Evolutionary conservation across 257 asterid species (phyloP).

Genomic region (Solanum dulcamara): DNA sequence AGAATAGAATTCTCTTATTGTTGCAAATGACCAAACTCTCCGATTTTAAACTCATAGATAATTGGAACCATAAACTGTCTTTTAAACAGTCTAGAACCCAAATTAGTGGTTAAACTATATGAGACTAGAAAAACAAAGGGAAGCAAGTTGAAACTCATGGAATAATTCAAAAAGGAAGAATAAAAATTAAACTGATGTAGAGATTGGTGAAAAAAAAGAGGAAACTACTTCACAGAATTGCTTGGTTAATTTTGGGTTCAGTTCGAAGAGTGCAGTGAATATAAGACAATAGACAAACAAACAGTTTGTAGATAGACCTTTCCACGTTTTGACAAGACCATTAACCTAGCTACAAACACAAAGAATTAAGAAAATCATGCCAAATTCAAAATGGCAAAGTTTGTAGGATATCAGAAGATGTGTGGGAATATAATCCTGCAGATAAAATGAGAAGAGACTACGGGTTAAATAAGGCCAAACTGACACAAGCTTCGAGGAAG

Average conservation of each 20-base stretch:
- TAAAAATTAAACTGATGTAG: background rate
- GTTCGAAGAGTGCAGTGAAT: background rate
- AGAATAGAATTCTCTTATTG: background rate
- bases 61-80: background rate
- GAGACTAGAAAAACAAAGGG: background rate
- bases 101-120: background rate
- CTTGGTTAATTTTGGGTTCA: background rate
- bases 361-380: background rate
- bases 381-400: background rate
- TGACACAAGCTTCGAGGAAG: background rate
- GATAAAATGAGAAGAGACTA: background rate
- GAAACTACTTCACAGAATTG: background rate
- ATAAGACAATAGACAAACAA: background rate
- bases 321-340: background rate
- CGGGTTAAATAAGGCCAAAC: background rate
- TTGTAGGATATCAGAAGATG: background rate
- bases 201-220: background rate
- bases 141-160: background rate
- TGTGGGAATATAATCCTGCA: background rate
- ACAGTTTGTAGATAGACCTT: background rate
- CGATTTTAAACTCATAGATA: background rate
- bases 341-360: background rate
- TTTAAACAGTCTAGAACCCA: background rate
- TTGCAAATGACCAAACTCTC: background rate
- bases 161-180: background rate